Base-by-base conservation (phyloP, 345 rosid genomes). In the Eucalyptus sp. region DNA sequence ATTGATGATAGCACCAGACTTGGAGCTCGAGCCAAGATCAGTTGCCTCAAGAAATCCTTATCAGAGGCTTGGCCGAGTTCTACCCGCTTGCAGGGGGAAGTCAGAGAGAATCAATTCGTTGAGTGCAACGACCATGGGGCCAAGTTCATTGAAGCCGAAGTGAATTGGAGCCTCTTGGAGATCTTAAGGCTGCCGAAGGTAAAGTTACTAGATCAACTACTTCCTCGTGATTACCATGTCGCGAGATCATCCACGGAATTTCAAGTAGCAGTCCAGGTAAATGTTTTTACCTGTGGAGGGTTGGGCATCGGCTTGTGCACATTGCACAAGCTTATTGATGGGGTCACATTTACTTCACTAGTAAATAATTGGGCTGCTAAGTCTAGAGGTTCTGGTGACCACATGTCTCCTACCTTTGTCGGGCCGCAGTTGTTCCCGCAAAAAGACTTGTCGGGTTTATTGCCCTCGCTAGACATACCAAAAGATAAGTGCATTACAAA, bases 61-160 rank as follows among this genome's bases (percentile, higher is more conserved):
- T 90, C 92, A 1, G 37, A 89, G 52, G 86, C 89, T 58, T 88
- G 46, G 76, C 89, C 24, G 52, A 81, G 13, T 89, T 90, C 89
- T 92, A 89, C 50, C 91, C 90, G 5, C 89, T 91, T 29, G 91
- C 91, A 33, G 2, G 92, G 93, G 66, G 68, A 87, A 60, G 49
- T 91, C 37, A 86, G 89, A 41, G 90, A 88, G n/a, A 56, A 87
- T 31, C 44, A 13, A 27, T 88, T 76, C 60, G 62, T 92, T 13
- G 91, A 91, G 14, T 91, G 93, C 87, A 89, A 91, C 20, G 92
- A 93, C 66, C 24, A 46, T 0, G 93, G 92, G 5, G 91, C 86
- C 7, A 50, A 31, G 27, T 92, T 86, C 76, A 81, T 87, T 1
- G 80, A 90, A 88, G 91, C 92, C 29, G 31, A 56, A 31, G 86